Evolutionary conservation across 495 filamentous ascomycete species (phyloP), one percentile per base, ranked within the genome.

Genomic region (Schizothecium vesticola): DNA sequence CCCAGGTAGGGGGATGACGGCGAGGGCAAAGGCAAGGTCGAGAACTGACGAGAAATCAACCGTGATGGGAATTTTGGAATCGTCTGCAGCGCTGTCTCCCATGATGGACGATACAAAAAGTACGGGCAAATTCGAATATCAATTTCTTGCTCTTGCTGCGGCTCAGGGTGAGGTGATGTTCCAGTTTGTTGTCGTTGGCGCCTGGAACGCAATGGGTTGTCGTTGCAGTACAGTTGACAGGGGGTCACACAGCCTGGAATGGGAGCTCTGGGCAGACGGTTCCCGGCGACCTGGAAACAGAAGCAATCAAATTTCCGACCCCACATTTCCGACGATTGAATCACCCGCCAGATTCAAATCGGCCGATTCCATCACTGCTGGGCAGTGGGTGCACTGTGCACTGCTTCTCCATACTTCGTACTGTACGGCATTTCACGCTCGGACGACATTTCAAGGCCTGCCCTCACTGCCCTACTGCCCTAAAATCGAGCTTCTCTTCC

Each of bases 21-120:
- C 6, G 21, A 25, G 58, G n/a, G 64, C 3, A 16, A 16, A 51
- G 11, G 5, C 6, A 22, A 25, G 58, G n/a, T 61, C 3, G 0
- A 2, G 24, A 21, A 73, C 77, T 74, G 22, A 79, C 77, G 74
- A 76, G 51, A 79, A 79, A 23, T 79, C 77, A 16, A 79, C 77
- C 4, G 71, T 73, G 57, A 82, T 77, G 29, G 77, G 63, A 33
- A 83, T 74, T 12, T 57, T 72, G 9, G 67, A 59, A 19, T 33
- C 67, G 8, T 63, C 65, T 59, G 58, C 9, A 23, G 31, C 21
- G 13, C 57, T 43, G 16, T 51, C 43, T 51, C 43, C 43, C 19
- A 68, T 57, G 64, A 71, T 74, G 4, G n/a, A 67, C 13, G 61
- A 26, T 24, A 1, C 19, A 31, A 22, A 16, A 19, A 21, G 24